Base-by-base conservation (phyloP, 768 basidiomycete species). In the Lactarius trivialis region DNA sequence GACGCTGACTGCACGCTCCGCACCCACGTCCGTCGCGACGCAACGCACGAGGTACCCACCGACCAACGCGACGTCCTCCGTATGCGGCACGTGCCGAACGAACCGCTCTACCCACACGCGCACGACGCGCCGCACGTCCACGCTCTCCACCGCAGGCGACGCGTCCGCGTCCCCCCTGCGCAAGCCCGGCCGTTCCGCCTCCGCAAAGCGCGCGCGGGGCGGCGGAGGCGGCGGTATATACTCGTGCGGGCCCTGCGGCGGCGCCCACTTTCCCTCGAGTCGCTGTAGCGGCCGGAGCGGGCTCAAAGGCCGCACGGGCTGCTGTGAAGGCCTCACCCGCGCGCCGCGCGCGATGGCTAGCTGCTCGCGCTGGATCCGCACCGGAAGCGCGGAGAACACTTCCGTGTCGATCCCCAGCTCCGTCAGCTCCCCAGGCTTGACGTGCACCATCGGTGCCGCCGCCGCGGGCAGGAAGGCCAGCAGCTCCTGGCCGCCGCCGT, bases 71-170 rank as follows among this genome's bases (percentile, higher is more conserved):
- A 93, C 78, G 67, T 97, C 94, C 71, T 80, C 83, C 65, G 77
- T 75, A 62, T 85, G 85, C 43, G 93, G 93, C n/a, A 78, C 79
- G 67, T 78, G 77, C 50, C 81, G 77, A 54, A 73, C 73, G 62
- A 89, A 86, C 1, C 78, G 73, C 50, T 81, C 77, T 8, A 98
- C 84, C 94, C 94, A 98, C 37, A 77, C 71, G 65, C 85, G 85
- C 43, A 98, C 79, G 24, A 88, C 78, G 5, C 73, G 73, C 72
- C 91, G 85, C 15, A 98, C 80, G 64, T 93, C 91, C 28, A 81
- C 81, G 24, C 84, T 80, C 68, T 88, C 84, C 14, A 79, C 81
- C 56, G 86, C 85, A 52, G 76, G 73, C 41, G 84, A 62, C 69
- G 83, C 17, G 1, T 48, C 85, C 72, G 84, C 81, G 28, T 79